Conservation (phyloP, 1,284 basidiomycete genomes). For the Phellinidium pouzarii region DNA sequence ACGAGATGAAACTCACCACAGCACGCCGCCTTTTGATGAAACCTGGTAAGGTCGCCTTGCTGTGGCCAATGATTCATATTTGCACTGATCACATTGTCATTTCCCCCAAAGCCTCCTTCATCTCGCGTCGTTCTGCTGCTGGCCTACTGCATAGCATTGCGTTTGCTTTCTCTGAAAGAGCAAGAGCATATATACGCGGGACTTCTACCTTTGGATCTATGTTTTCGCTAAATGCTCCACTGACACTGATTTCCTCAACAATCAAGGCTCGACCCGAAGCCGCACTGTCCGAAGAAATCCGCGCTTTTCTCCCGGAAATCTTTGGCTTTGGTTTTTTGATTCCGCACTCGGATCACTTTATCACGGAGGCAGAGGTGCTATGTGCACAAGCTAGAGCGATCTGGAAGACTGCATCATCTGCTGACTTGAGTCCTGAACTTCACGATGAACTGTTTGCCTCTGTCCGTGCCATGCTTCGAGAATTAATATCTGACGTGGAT, state of each 20-base stretch:
- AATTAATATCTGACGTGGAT: slow-evolving; percentile 37
- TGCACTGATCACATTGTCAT: slow-evolving; percentile 1
- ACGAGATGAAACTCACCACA: slow-evolving; percentile 25
- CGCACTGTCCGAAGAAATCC: slow-evolving; percentile 16
- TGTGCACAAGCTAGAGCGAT: slow-evolving; percentile 21
- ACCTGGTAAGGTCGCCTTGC: slow-evolving; percentile 35
- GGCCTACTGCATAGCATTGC: slow-evolving; percentile 31
- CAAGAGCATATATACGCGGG: slow-evolving; percentile 31
- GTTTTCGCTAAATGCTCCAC: slow-evolving; percentile 25
- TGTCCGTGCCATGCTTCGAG: slow-evolving; percentile 37
- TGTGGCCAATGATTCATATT: slow-evolving; percentile 17
- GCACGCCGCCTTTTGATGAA: slow-evolving; percentile 32
- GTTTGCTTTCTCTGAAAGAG: slow-evolving; percentile 32
- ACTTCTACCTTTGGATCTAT: not conserved
- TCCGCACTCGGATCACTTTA: slow-evolving; percentile 26
- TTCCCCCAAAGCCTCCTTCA: slow-evolving; percentile 27
- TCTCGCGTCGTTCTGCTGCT: slow-evolving; percentile 33
- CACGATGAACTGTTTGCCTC: slow-evolving; percentile 26
- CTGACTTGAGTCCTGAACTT: slow-evolving; percentile 16
- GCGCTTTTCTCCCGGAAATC: slow-evolving; percentile 34
- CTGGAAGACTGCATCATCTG: slow-evolving; percentile 21
- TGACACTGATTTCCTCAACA: slow-evolving; percentile 33
- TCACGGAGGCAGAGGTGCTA: slow-evolving; percentile 23
- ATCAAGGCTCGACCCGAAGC: slow-evolving; percentile 24
- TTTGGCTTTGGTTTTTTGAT: slow-evolving; percentile 45